These are phyloP conservation scores for Hemileccinum impolitum DNA, from an alignment of 768 basidiomycete genomes.

Conservation along the genomic window DNA sequence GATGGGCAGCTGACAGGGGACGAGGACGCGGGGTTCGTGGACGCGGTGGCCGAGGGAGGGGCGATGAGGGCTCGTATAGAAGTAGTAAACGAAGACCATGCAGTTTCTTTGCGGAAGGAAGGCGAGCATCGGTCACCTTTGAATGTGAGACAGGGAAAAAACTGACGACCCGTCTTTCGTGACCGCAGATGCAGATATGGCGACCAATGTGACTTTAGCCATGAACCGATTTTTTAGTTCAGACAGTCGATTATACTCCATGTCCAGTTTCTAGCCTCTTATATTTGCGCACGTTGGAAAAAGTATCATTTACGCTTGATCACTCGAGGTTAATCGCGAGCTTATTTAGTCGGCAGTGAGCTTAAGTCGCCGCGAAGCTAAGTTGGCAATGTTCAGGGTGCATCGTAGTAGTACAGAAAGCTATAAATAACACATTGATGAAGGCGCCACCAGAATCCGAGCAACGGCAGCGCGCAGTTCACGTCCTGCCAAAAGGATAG, in stretches of 20 bases:
- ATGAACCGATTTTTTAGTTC: slow-evolving; percentile 47
- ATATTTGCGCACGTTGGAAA: slow-evolving; percentile 14
- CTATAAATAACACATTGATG: slow-evolving; percentile 35
- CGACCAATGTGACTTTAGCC: slow-evolving; percentile 83
- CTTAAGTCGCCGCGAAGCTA: slow-evolving; percentile 7
- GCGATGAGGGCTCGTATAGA: slow-evolving; percentile 64
- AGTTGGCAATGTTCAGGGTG: slow-evolving; percentile 19
- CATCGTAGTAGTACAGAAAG: slow-evolving; percentile 33
- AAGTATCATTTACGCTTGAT: slow-evolving; percentile 2
- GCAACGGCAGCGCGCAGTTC: slow-evolving; percentile 18
- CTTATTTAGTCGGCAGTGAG: slow-evolving; percentile 6
- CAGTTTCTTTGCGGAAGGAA: slow-evolving; percentile 89
- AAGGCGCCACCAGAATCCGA: slow-evolving; percentile 26
- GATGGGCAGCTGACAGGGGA: slow-evolving; percentile 47
- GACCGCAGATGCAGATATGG: slow-evolving; percentile 83
- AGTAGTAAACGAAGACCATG: slow-evolving; percentile 84
- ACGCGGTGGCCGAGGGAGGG: slow-evolving; percentile 52
- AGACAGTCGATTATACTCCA: background rate
- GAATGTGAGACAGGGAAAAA: slow-evolving; percentile 24
- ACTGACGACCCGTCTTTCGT: slow-evolving; percentile 40
- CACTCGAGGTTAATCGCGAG: slow-evolving; percentile 12
- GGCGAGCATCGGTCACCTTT: slow-evolving; percentile 67
- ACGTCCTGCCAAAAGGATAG: slow-evolving; percentile 27
- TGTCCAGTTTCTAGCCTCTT: background rate
- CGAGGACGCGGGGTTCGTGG: slow-evolving; percentile 56